Percentiles rank a stretch among this genome's conserved stretches.
These are phyloP conservation scores for Citrus cavaleriei DNA, from an alignment of 345 rosid species.

Conservation along the genomic window DNA sequence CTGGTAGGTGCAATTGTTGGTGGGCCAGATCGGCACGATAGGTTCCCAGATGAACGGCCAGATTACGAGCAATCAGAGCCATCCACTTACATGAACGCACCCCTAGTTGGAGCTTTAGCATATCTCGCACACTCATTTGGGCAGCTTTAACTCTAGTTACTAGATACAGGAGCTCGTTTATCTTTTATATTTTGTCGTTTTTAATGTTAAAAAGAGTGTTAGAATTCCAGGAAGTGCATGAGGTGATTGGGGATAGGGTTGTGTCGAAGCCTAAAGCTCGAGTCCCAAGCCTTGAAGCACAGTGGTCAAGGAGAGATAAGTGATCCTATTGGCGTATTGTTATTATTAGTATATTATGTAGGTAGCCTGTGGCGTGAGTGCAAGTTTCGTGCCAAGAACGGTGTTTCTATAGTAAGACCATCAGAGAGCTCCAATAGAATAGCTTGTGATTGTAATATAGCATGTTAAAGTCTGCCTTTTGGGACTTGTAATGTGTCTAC, in stretches of 20 bases:
- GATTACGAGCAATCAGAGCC: slow-evolving; percentile 95
- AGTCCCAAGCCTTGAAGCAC: slow-evolving; percentile 30
- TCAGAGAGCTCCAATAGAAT: not conserved
- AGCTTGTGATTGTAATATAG: not conserved
- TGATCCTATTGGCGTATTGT: not conserved
- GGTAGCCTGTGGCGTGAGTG: slow-evolving; percentile 3
- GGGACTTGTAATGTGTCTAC: slow-evolving; percentile 7
- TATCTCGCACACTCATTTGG: slow-evolving; percentile 85
- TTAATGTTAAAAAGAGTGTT: not conserved
- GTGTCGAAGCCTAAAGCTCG: slow-evolving; percentile 29
- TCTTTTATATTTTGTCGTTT: not conserved
- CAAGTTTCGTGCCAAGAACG: slow-evolving; percentile 21
- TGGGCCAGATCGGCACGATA: slow-evolving; percentile 76
- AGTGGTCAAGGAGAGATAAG: slow-evolving; percentile 22
- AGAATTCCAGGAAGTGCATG: slow-evolving; percentile 8
- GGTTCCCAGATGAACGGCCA: slow-evolving; percentile 69
- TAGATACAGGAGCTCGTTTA: slow-evolving; percentile 1
- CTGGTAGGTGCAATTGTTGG: slow-evolving; percentile 85
- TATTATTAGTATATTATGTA: not conserved
- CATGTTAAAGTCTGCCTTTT: not conserved
- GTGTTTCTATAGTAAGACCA: slow-evolving; percentile 3
- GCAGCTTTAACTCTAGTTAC: slow-evolving; percentile 49
- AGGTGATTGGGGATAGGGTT: not conserved
- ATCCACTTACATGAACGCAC: slow-evolving; percentile 87
- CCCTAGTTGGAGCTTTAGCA: slow-evolving; percentile 84